phyloP scores from a whole-genome alignment of 345 rosid species.

The Garcia nutans region DNA sequence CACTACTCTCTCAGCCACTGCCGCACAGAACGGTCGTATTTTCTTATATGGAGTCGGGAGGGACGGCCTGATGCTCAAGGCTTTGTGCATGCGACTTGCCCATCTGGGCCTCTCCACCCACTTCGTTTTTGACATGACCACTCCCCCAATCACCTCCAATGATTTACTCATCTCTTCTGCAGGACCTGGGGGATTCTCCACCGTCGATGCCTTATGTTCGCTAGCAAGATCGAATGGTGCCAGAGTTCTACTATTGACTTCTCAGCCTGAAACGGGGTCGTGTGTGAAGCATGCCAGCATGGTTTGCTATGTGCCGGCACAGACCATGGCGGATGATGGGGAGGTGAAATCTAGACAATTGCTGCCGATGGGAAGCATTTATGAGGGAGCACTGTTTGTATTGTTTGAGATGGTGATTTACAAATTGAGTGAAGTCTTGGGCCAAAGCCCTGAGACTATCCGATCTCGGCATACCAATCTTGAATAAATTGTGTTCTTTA shows the following conservation, averaged over 20 bases:
- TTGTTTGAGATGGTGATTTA: conserved; percentile 89
- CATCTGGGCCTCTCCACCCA: conserved; percentile 80
- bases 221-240: conserved; percentile 61
- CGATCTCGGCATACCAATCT: conserved; percentile 91
- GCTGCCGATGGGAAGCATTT: conserved; percentile 92
- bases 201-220: conserved; percentile 76
- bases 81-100: conserved; percentile 77
- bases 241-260: conserved; percentile 59
- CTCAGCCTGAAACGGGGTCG: conserved; percentile 62
- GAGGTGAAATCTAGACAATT: conserved; percentile 32
- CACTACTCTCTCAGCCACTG: conserved; percentile 44
- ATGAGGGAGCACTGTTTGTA: conserved; percentile 83
- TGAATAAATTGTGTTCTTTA: conserved; percentile 37
- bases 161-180: conserved; percentile 73
- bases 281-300: conserved; percentile 59
- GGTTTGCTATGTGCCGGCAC: conserved; percentile 71
- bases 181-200: conserved; percentile 52
- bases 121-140: conserved; percentile 75
- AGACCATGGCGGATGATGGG: conserved; percentile 64
- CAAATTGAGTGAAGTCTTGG: conserved; percentile 57
- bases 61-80: conserved; percentile 85
- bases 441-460: conserved; percentile 57
- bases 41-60: conserved; percentile 90
- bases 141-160: conserved; percentile 62
- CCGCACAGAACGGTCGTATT: conserved; percentile 43